phyloP scores from a whole-genome alignment of 345 rosid genomes.

The Hevea brasiliensis region DNA sequence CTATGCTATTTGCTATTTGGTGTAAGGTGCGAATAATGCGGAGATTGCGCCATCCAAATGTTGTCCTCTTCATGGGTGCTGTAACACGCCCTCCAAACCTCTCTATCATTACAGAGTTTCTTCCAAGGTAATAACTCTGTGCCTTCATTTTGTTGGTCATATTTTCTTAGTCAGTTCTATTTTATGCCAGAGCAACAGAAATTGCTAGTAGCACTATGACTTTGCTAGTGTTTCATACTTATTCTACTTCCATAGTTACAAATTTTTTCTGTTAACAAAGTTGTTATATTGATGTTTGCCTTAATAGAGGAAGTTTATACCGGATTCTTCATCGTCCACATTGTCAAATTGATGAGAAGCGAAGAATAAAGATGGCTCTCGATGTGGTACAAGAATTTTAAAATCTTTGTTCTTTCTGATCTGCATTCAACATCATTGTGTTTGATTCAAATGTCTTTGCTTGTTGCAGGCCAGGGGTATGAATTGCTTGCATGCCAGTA shows the following conservation, averaged over 20 bases:
- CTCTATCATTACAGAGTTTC: slow-evolving; percentile 91
- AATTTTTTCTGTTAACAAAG: background rate
- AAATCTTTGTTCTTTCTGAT: slow-evolving; percentile 6
- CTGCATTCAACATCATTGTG: background rate
- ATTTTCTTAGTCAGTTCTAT: background rate
- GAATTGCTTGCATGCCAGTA: slow-evolving; percentile 96
- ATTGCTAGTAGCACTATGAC: slow-evolving; percentile 11
- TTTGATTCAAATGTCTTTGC: slow-evolving; percentile 13
- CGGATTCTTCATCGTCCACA: slow-evolving; percentile 93
- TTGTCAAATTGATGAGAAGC: slow-evolving; percentile 85
- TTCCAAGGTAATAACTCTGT: slow-evolving; percentile 68
- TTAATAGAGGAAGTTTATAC: slow-evolving; percentile 85
- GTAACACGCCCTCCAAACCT: slow-evolving; percentile 99
- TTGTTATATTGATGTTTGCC: slow-evolving; percentile 23
- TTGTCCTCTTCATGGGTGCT: slow-evolving; percentile 97
- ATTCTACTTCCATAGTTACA: background rate
- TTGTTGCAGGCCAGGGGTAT: slow-evolving; percentile 89
- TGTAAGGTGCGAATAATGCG: slow-evolving; percentile 95
- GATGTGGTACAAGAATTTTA: slow-evolving; percentile 72
- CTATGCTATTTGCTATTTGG: slow-evolving; percentile 13
- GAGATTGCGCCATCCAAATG: slow-evolving; percentile 97
- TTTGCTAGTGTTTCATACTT: slow-evolving; percentile 5
- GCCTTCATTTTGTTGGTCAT: slow-evolving; percentile 8
- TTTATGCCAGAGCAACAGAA: slow-evolving; percentile 4
- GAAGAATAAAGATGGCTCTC: slow-evolving; percentile 97